Conservation (phyloP, 164 flowering plant species). For the Nymphaea colorata region DNA sequence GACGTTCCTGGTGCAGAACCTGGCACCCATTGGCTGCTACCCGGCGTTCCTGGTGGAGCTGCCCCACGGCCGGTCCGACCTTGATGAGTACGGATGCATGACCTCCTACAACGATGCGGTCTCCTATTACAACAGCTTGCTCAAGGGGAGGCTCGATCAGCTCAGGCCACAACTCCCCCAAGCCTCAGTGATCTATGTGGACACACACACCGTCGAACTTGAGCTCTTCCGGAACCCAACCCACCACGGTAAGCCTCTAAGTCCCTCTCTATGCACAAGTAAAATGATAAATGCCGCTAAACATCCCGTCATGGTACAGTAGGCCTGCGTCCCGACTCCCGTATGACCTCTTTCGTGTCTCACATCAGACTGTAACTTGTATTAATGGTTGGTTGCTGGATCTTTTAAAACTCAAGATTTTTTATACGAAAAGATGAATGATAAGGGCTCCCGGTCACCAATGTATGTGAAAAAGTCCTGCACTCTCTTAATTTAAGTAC, state of each 20-base stretch:
- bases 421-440: too few relatives aligned
- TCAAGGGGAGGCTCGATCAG: conserved; percentile 31
- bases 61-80: conserved; percentile 39
- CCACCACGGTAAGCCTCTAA: conserved; percentile 33
- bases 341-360: not conserved
- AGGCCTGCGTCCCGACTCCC: not conserved
- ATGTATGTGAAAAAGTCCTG: too few relatives aligned
- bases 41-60: conserved; percentile 51
- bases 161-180: conserved; percentile 30
- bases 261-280: not conserved
- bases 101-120: conserved; percentile 76
- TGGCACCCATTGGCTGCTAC: conserved; percentile 80
- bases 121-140: conserved; percentile 47
- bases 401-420: not conserved
- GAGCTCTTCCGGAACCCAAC: conserved; percentile 64
- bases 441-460: too few relatives aligned
- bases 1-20: conserved; percentile 53
- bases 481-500: too few relatives aligned
- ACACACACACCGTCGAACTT: conserved; percentile 42
- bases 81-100: conserved; percentile 69
- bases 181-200: conserved; percentile 54
- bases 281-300: not conserved
- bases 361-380: too few relatives aligned
- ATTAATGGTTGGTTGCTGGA: not conserved
- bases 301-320: not conserved